phyloP scores from a whole-genome alignment of 1,284 basidiomycete species.

The Trichosporon faecale region DNA sequence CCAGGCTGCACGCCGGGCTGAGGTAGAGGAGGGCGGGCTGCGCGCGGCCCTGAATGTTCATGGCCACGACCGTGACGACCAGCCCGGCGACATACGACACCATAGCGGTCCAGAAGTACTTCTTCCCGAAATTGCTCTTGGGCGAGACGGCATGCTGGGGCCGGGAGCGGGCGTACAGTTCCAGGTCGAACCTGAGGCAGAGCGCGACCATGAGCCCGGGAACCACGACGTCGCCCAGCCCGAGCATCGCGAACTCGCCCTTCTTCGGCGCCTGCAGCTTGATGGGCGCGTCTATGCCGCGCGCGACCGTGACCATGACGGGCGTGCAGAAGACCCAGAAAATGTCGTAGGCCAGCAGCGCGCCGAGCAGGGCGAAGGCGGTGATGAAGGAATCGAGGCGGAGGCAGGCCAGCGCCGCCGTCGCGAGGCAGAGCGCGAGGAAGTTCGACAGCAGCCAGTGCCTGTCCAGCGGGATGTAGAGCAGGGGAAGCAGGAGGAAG shows the following conservation, averaged over 20 bases:
- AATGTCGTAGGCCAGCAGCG: conserved; percentile 84
- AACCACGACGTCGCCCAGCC: conserved; percentile 68
- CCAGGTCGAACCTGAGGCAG: conserved; percentile 80
- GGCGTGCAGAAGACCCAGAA: conserved; percentile 57
- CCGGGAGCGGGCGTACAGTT: conserved; percentile 36
- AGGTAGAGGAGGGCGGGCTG: conserved; percentile 94
- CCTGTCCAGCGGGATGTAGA: conserved; percentile 64
- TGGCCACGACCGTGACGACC: conserved; percentile 74
- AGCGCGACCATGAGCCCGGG: conserved; percentile 82
- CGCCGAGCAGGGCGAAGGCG: conserved; percentile 73
- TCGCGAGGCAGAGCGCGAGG: conserved; percentile 77
- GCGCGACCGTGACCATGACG: conserved; percentile 86
- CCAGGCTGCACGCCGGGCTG: conserved; percentile 57
- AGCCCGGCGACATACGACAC: conserved; percentile 76
- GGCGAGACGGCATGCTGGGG: conserved; percentile 35
- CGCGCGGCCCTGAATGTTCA: conserved; percentile 75
- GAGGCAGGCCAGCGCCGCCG: conserved; percentile 75
- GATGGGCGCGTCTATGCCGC: conserved; percentile 87
- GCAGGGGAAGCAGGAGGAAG: conserved; percentile 62
- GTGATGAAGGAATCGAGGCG: conserved; percentile 89
- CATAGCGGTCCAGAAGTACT: conserved; percentile 75
- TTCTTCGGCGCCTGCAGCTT: conserved; percentile 79
- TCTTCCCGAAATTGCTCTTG: conserved; percentile 58
- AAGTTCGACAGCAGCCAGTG: conserved; percentile 75
- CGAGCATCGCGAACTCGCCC: conserved; percentile 79